A percentile compares a stretch with the other conserved stretches of the same genome.
phyloP scores from a whole-genome alignment of 2,329 filamentous ascomycete species.

The Amauroascus niger region DNA sequence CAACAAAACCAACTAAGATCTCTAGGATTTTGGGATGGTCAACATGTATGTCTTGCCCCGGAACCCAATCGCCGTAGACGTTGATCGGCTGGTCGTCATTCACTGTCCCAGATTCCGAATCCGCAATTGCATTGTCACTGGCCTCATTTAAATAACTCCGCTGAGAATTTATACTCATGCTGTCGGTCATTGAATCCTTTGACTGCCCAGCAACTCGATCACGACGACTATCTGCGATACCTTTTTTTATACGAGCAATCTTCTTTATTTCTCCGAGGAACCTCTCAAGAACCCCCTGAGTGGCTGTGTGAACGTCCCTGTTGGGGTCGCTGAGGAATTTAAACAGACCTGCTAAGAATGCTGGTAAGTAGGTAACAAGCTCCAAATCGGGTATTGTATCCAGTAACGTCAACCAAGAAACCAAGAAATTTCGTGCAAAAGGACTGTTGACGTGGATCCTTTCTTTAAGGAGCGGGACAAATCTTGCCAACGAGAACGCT shows the following conservation, averaged over 20 bases:
- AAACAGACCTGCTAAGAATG: constrained; percentile 80
- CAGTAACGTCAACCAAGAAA: constrained; percentile 88
- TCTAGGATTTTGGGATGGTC: constrained; percentile 86
- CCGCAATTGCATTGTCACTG: constrained; percentile 48
- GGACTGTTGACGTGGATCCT: constrained; percentile 90
- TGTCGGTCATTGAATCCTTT: constrained; percentile 60
- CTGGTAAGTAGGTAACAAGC: constrained; percentile 81
- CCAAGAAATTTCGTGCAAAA: constrained; percentile 87
- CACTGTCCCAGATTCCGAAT: constrained; percentile 40
- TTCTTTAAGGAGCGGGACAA: constrained; percentile 88
- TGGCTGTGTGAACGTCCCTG: constrained; percentile 86
- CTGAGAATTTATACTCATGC: constrained; percentile 49
- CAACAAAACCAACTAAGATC: constrained; percentile 80
- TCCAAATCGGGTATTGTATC: constrained; percentile 96
- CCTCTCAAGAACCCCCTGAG: constrained; percentile 76
- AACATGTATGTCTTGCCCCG: constrained; percentile 90
- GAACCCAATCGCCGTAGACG: constrained; percentile 88
- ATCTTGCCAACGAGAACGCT: constrained; percentile 81
- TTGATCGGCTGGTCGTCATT: constrained; percentile 50
- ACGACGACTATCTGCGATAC: constrained; percentile 76
- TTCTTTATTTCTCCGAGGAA: constrained; percentile 91
- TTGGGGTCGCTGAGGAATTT: constrained; percentile 89
- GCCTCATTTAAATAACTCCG: constrained; percentile 32
- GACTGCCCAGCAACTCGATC: constrained; percentile 55
- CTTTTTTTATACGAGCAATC: constrained; percentile 84